Evolutionary conservation across 805 yeast species (phyloP), one percentile per base, ranked within the genome.

Genomic region (Metahyphopichia silvanorum): DNA sequence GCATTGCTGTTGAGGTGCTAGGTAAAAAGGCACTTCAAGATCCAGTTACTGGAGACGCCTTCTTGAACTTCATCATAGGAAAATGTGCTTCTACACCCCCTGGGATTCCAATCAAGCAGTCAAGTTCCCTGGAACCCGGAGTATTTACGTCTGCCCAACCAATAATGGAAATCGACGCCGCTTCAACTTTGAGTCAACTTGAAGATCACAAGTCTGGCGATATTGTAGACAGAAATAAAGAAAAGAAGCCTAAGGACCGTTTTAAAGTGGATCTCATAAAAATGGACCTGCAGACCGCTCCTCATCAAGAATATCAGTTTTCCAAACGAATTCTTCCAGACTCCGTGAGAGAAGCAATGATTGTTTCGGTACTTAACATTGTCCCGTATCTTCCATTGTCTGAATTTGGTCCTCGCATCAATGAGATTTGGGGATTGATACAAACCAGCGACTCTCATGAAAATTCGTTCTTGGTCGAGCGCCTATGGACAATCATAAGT

Each of bases 1-100:
- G 65, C 16, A 63, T 79, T 14, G 86, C 85, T 0, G 57, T 77
- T 13, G 78, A 71, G 42, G 69, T 79, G 1, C 55, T 80, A 18
- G 76, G 83, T 0, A 65, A 69, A 38, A 56, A 54, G 31, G 40
- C 61, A 14, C 40, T 66, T 32, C 48, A 63, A 0, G 41, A 39
- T 9, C 59, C 64, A 1, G 29, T 53, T 12, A 17, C n/a, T 1
- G 56, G 49, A 2, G 61, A 59, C 34, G 59, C 62, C 32, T 60
- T 78, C 21, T 45, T 77, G 10, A 62, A 65, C 16, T 57, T 55
- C 17, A 44, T 80, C 4, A 70, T 62, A 47, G 46, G 55, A 28
- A 53, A 60, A 25, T 69, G 79, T 25, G 54, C 65, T 8, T 44
- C 55, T 28, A 48, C 63, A 1, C 40, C 45, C 9, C 57, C 70